A percentile compares a stretch with the other conserved stretches of the same genome.
These are phyloP conservation scores for Cairneyella variabilis DNA, from an alignment of 495 filamentous ascomycete species.

Conservation along the genomic window DNA sequence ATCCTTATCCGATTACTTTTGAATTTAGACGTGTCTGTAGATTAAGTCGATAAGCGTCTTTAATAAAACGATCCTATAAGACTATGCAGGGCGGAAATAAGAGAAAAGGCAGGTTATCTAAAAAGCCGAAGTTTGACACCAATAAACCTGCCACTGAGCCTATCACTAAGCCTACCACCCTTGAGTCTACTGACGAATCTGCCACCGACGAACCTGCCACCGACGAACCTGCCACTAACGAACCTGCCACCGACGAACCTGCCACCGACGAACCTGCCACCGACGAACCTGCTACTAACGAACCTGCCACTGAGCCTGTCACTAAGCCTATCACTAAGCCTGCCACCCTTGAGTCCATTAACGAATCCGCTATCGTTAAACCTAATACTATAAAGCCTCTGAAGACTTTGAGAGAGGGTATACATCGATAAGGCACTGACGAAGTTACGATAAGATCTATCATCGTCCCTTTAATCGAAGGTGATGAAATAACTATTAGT, in stretches of 20 bases:
- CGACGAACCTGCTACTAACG: too few relatives aligned
- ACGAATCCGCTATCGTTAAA: not conserved
- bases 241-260: too few relatives aligned
- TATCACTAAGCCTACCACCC: constrained; percentile 3
- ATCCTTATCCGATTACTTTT: not conserved
- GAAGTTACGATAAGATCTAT: too few relatives aligned
- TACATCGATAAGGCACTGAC: constrained; percentile 5
- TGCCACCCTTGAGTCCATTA: constrained; percentile 2
- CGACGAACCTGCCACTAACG: too few relatives aligned
- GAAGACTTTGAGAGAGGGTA: constrained; percentile 1
- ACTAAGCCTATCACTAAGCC: too few relatives aligned
- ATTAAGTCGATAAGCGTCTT: not conserved
- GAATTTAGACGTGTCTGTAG: not conserved
- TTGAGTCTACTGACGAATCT: not conserved
- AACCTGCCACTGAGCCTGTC: too few relatives aligned
- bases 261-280: constrained; percentile 5
- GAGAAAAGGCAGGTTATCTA: not conserved
- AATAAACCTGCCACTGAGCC: too few relatives aligned
- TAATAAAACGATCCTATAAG: not conserved
- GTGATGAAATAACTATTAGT: too few relatives aligned
- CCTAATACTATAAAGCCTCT: constrained; percentile 6
- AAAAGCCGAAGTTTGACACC: not conserved
- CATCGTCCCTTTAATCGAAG: too few relatives aligned
- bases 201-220: too few relatives aligned
- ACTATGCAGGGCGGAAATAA: not conserved